phyloP scores from a whole-genome alignment of 768 basidiomycete species.

The Calvatia gigantea region DNA sequence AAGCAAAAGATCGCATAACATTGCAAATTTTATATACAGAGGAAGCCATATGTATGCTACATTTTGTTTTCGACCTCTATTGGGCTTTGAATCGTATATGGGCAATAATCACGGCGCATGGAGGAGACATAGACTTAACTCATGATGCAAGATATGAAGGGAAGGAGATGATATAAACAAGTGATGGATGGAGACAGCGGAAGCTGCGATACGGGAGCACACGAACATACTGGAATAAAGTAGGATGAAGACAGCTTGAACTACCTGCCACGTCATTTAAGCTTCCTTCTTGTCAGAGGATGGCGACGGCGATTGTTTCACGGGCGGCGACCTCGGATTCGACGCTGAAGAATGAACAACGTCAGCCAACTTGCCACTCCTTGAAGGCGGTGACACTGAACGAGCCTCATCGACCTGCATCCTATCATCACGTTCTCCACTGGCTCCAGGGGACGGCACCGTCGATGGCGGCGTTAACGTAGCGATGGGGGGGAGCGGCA shows the following conservation, averaged over 20 bases:
- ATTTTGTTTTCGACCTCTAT: slow-evolving; percentile 2
- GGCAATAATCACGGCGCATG: background rate
- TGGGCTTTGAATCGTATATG: slow-evolving; percentile 3
- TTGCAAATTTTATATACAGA: background rate
- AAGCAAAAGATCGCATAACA: background rate
- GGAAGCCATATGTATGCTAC: slow-evolving; percentile 6
- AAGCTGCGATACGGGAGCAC: no score
- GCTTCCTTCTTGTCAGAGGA: slow-evolving; percentile 42
- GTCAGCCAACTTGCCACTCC: slow-evolving; percentile 46
- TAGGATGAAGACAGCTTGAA: slow-evolving; percentile 14
- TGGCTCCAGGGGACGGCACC: slow-evolving; percentile 45
- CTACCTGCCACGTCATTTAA: slow-evolving; percentile 13
- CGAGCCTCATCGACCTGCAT: slow-evolving; percentile 53
- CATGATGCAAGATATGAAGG: slow-evolving; percentile 1
- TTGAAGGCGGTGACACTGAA: slow-evolving; percentile 48
- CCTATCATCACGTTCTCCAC: slow-evolving; percentile 45
- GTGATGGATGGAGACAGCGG: no score
- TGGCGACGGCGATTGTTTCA: slow-evolving; percentile 55
- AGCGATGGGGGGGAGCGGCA: slow-evolving; percentile 68
- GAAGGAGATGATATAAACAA: slow-evolving; percentile 3
- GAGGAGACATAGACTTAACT: background rate
- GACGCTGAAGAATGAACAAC: slow-evolving; percentile 36
- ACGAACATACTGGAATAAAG: slow-evolving; percentile 5
- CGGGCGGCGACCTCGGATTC: slow-evolving; percentile 45
- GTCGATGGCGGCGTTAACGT: slow-evolving; percentile 63